Base-by-base conservation (phyloP, 192 early-diverging fungal genomes). In the Backusella psychrophila region DNA sequence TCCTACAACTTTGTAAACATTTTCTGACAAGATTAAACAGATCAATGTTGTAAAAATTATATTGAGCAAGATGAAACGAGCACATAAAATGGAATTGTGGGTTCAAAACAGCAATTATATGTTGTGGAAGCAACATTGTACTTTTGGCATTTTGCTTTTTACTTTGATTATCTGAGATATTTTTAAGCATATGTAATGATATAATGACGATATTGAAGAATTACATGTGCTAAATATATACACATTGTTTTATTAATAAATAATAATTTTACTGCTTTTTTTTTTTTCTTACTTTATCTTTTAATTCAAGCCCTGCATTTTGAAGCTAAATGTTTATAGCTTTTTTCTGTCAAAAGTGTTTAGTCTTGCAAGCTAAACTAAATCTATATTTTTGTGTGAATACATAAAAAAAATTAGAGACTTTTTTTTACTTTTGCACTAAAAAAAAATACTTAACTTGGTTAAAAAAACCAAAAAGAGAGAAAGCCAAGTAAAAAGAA, bases 381-480 rank as follows among this genome's bases (percentile, higher is more conserved):
- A 63, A 63, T 63, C 19, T 49, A 49, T 49, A 49, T 19, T n/a
- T 49, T 49, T 19, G 46, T 49, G 19, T 49, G 6, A 49, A 49
- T 49, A 49, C 46, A 49, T 49, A 49, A 49, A 49, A 46, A 49
- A 49, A 49, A 33, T 33, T 44, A 44, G 42, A 56, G 7, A 3
- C 53, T 26, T 56, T 56, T n/a, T 19, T 44, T 44, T 44, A 63
- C 56, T 63, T 29, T 29, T 29, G 7, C 0, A 63, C 56, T 63
- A 63, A 63, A 63, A 29, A 59, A 63, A 63, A 63, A 63, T 63
- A 63, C 56, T 63, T 63, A 29, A 63, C 56, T 63, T 63, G 56
- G 56, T 63, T 29, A 63, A 63, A 63, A 63, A 9, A 63, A 63
- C 56, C 14, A 63, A 63, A 63, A 56, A 63, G 3, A 63, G 56